Conservation (phyloP, 108 stramenopile species). For the Nitzschia sp. region DNA sequence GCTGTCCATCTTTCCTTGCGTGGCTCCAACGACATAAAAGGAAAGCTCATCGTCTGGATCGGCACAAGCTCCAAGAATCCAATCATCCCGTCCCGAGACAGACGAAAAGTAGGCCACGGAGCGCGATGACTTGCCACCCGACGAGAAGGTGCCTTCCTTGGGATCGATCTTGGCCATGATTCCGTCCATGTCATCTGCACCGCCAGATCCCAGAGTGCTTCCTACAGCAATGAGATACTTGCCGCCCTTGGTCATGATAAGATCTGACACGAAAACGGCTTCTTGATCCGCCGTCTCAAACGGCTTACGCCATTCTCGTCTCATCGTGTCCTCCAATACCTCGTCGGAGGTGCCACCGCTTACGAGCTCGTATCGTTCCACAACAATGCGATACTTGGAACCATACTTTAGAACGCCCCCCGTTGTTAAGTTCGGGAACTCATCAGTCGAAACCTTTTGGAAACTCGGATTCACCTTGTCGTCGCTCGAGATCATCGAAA, state of each 20-base stretch:
- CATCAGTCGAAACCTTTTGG: constrained; percentile 3
- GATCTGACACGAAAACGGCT: constrained; percentile 34
- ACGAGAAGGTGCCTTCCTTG: constrained; percentile 2
- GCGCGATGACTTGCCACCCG: neutral
- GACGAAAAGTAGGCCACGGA: constrained; percentile 36
- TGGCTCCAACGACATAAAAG: constrained; percentile 38
- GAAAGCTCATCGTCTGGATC: constrained; percentile 21
- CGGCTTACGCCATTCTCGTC: constrained; percentile 28
- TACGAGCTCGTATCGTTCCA: constrained; percentile 14
- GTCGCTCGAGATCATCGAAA: constrained; percentile 27
- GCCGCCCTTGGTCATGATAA: constrained; percentile 10
- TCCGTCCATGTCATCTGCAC: constrained; percentile 31
- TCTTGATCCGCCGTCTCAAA: constrained; percentile 26
- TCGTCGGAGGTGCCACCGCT: neutral
- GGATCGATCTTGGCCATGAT: constrained; percentile 35
- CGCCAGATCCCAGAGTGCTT: constrained; percentile 13
- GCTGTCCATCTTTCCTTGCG: constrained; percentile 24
- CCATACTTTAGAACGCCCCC: constrained; percentile 38
- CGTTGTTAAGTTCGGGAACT: constrained; percentile 35
- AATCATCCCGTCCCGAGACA: constrained; percentile 22
- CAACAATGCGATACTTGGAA: constrained; percentile 24
- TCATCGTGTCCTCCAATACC: constrained; percentile 5
- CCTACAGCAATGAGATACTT: constrained; percentile 26
- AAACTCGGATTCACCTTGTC: constrained; percentile 17
- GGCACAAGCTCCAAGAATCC: constrained; percentile 30